Evolutionary conservation across 345 rosid species (phyloP).

Genomic region (Ailanthus altissimus): DNA sequence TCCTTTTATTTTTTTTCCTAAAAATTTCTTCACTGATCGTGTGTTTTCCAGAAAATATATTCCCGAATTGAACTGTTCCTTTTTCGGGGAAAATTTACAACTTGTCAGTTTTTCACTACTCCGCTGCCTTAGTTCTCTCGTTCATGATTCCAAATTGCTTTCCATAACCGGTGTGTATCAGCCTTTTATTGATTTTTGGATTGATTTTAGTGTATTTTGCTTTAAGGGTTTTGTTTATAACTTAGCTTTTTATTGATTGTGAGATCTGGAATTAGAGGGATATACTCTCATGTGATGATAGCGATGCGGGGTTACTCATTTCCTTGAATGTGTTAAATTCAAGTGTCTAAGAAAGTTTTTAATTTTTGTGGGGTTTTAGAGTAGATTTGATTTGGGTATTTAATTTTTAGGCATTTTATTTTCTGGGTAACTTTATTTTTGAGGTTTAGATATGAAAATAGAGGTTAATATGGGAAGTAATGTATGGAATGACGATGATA

Average conservation of each 20-base stretch:
- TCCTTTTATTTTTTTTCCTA: neutral
- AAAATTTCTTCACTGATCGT: constrained; percentile 18
- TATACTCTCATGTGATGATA: constrained; percentile 11
- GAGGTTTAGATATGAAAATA: constrained; percentile 45
- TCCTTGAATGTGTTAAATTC: constrained; percentile 27
- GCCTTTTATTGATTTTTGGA: constrained; percentile 20
- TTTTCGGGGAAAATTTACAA: constrained; percentile 24
- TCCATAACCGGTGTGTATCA: constrained; percentile 37
- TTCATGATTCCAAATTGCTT: constrained; percentile 27
- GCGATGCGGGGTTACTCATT: constrained; percentile 20
- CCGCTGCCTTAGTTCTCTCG: constrained; percentile 23
- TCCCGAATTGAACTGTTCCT: constrained; percentile 11
- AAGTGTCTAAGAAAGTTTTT: neutral
- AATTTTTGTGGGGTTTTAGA: constrained; percentile 4
- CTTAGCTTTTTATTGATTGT: constrained; percentile 18
- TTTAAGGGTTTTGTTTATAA: constrained; percentile 33
- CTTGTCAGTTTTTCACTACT: constrained; percentile 18
- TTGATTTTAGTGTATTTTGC: constrained; percentile 5
- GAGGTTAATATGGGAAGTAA: constrained; percentile 58
- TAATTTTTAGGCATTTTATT: constrained; percentile 12
- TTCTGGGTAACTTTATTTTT: constrained; percentile 1
- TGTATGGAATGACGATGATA: constrained; percentile 81
- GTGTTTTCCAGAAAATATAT: constrained; percentile 18
- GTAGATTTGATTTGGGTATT: constrained; percentile 31
- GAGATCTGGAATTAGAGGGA: constrained; percentile 49